Conservation (phyloP, 1,139 yeast genomes). For the Scheffersomyces stambukii region DNA sequence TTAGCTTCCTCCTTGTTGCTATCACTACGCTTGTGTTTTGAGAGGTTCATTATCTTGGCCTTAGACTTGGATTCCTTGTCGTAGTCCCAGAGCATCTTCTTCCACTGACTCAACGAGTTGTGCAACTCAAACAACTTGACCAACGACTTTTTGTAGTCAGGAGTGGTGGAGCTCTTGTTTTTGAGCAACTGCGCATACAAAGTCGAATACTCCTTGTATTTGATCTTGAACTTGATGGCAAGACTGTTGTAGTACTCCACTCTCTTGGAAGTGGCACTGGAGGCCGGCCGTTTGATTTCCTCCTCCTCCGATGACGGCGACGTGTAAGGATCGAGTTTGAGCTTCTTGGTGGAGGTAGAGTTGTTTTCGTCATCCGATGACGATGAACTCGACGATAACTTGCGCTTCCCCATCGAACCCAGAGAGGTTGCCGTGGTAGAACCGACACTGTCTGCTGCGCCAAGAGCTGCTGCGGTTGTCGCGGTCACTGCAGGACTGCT, state of each 20-base stretch:
- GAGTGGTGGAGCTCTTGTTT: conserved; percentile 8
- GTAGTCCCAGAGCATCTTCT: conserved; percentile 31
- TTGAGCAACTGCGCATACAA: conserved; percentile 22
- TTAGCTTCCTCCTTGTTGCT: not conserved
- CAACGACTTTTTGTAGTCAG: conserved; percentile 15
- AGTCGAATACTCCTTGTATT: conserved; percentile 36
- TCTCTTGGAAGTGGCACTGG: conserved; percentile 1
- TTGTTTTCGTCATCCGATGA: conserved; percentile 20
- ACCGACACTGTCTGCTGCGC: too few species aligned
- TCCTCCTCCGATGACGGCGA: conserved; percentile 30
- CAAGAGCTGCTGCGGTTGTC: conserved; percentile 4
- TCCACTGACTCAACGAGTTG: conserved; percentile 31
- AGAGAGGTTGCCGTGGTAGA: too few species aligned
- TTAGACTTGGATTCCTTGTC: conserved; percentile 31
- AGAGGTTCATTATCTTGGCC: conserved; percentile 16
- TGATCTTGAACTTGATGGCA: conserved; percentile 31
- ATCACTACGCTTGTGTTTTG: not conserved
- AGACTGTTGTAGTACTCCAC: conserved; percentile 21
- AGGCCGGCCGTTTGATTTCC: conserved; percentile 7
- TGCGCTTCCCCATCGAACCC: too few species aligned
- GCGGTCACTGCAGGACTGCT: not conserved
- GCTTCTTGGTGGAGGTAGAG: conserved; percentile 7
- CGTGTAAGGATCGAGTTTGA: conserved; percentile 15
- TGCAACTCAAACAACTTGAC: conserved; percentile 32
- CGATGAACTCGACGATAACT: conserved; percentile 12